Conservation (phyloP, 1,284 basidiomycete genomes). For the Irpex sp. region DNA sequence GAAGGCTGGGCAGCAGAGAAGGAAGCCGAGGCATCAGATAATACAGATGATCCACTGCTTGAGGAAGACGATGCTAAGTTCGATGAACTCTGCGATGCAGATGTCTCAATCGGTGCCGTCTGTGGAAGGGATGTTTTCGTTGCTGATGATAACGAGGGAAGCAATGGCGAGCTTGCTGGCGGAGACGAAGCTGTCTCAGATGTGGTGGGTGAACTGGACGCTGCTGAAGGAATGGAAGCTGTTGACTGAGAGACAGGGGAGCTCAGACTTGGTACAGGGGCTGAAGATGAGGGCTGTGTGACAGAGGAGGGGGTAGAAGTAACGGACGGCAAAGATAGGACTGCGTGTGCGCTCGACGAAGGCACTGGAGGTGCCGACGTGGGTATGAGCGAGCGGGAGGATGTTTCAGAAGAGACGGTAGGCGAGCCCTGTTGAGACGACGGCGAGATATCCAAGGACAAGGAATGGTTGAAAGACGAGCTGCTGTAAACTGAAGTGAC, state of each 20-base stretch:
- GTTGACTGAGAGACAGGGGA: background rate
- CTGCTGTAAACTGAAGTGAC: background rate
- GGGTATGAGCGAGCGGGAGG: no score
- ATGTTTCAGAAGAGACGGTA: no score
- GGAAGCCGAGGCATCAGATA: background rate
- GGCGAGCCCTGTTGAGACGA: background rate
- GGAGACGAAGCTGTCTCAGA: background rate
- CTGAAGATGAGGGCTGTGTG: background rate
- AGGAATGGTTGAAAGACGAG: background rate
- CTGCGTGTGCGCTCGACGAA: background rate
- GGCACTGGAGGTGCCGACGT: background rate
- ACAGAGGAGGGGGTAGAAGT: background rate
- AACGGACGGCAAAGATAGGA: background rate
- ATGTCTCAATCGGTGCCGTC: background rate
- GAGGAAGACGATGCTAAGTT: background rate
- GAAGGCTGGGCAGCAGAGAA: background rate
- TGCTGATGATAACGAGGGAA: background rate
- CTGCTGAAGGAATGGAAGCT: background rate
- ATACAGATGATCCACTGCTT: background rate
- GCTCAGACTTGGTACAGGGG: background rate
- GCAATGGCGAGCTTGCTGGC: background rate
- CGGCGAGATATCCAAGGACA: background rate
- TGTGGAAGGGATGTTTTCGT: background rate
- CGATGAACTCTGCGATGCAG: background rate
- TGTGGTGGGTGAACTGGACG: background rate